Conservation (phyloP, 805 yeast species). For the Ogataea paraovalis region DNA sequence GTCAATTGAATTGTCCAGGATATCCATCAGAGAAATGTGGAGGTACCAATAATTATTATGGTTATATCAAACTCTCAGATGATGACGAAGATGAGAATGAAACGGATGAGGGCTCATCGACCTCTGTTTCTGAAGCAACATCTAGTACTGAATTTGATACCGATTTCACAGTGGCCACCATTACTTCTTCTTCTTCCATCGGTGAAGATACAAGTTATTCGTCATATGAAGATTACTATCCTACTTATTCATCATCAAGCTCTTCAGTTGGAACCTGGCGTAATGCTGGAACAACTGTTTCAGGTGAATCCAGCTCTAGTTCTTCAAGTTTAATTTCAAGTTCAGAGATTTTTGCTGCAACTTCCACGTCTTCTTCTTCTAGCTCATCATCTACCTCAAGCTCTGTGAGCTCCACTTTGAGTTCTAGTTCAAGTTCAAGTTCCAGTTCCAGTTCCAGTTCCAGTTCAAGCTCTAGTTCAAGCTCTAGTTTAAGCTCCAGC, state of each 20-base stretch:
- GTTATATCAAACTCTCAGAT: slow-evolving; percentile 17
- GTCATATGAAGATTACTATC: neutral
- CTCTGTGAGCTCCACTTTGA: slow-evolving; percentile 5
- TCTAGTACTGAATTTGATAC: too few relatives aligned
- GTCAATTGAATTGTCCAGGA: slow-evolving; percentile 43
- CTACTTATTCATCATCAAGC: neutral
- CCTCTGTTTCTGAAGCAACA: neutral
- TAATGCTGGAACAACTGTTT: neutral
- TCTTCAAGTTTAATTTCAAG: slow-evolving; percentile 5
- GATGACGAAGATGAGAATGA: neutral
- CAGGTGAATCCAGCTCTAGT: too few relatives aligned
- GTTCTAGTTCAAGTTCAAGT: slow-evolving; percentile 3
- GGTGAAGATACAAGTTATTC: neutral
- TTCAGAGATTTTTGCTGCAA: too few relatives aligned
- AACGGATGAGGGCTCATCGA: neutral
- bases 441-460: slow-evolving; percentile 3
- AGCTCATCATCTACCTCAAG: neutral
- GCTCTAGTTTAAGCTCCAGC: neutral
- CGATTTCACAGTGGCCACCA: too few relatives aligned
- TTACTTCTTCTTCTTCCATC: neutral
- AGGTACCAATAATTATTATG: slow-evolving; percentile 16
- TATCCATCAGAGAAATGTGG: slow-evolving; percentile 41
- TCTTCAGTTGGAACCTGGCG: neutral
- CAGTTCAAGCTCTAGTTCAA: slow-evolving; percentile 4
- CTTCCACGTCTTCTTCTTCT: too few relatives aligned